These are phyloP conservation scores for Leersia perrieri DNA, from an alignment of 176 grass and related monocot genomes.

Conservation along the genomic window DNA sequence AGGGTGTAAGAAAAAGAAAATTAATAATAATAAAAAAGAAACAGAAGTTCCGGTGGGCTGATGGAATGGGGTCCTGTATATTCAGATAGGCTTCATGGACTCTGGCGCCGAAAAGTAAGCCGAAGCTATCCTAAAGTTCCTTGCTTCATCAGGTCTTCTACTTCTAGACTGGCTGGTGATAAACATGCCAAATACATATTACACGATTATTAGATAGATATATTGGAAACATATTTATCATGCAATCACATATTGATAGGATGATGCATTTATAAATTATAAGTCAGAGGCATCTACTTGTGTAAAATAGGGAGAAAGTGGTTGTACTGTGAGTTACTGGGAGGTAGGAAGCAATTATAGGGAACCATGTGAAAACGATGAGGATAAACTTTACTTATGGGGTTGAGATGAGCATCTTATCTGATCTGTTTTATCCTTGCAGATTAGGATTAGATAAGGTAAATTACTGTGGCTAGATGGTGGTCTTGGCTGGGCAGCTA, in stretches of 20 bases:
- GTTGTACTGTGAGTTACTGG: background rate
- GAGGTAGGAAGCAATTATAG: constrained; percentile 15
- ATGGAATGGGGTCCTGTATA: background rate
- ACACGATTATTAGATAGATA: background rate
- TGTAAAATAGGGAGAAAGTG: background rate
- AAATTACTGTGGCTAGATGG: background rate
- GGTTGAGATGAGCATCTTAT: constrained; percentile 34
- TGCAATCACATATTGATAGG: background rate
- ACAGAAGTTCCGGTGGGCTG: background rate
- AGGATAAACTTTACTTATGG: constrained; percentile 30
- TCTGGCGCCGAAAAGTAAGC: background rate
- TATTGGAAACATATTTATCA: background rate
- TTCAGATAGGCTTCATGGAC: constrained; percentile 1
- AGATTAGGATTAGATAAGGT: constrained; percentile 45
- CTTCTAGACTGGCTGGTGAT: background rate
- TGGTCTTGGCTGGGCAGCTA: constrained; percentile 15
- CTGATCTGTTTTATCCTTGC: background rate
- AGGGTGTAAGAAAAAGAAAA: background rate
- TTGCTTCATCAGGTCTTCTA: constrained; percentile 24
- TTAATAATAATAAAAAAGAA: background rate
- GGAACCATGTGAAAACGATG: constrained; percentile 24
- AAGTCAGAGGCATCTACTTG: background rate
- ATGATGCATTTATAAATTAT: background rate
- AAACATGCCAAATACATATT: background rate
- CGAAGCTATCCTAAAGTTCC: background rate